Evolutionary conservation across 495 filamentous ascomycete genomes (phyloP), one percentile per base, ranked within the genome.

Genomic region (Rhypophila decipiens): DNA sequence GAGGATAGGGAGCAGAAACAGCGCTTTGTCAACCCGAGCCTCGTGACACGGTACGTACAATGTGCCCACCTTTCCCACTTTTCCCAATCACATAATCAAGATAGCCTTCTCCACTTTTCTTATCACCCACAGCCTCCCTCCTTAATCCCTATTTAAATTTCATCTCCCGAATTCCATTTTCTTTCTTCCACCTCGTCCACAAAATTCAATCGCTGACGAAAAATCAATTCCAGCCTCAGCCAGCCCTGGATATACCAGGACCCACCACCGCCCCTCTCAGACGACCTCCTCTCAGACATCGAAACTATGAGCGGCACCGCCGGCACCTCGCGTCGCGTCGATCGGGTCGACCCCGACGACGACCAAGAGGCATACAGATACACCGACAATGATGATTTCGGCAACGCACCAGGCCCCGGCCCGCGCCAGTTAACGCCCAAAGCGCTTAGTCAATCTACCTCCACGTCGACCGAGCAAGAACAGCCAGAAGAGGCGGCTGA

Each of bases 1-100:
- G 84, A 88, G 59, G 69, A 76, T 42, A 63, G 77, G 44, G 85
- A 90, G 59, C 76, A 74, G 49, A 83, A 80, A 0, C 33, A 77
- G 53, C 70, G 69, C 33, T 93, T 86, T 65, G 69, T 88, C 24
- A 91, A 90, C 55, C 87, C 87, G 23, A 88, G 73, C 57, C 58
- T 93, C n/a, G 67, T 85, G 2, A 57, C 64, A 18, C 84, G 85
- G 69, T 80, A 73, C 65, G 82, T 13, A 31, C 27, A 31, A 7
- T 13, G 27, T 31, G 13, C 13, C 27, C 27, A 7, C 27, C 13
- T 13, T 31, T 7, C 13, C 7, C 13, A 31, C 7, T 31, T 7
- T 13, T 7, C 7, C 27, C 7, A 31, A 13, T 7, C 7, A 31
- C 27, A 7, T 7, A 31, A 31, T 7, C 13, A 31, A 31, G 13